Evolutionary conservation across 2,329 filamentous ascomycete species (phyloP), one percentile per base, ranked within the genome.

Genomic region (Xylaria sp.): DNA sequence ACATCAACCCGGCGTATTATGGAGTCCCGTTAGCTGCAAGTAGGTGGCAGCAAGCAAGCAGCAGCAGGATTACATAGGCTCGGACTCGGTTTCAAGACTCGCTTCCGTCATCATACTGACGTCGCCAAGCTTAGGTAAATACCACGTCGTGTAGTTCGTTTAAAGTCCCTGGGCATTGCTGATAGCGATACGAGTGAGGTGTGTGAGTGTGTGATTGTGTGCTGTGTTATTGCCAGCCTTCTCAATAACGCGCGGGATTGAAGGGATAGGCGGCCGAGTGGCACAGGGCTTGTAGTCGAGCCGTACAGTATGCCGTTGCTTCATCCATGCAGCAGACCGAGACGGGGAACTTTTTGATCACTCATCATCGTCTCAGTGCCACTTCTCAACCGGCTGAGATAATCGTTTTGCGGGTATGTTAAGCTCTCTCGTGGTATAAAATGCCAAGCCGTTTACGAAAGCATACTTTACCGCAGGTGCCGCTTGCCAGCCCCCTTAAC

Each of bases 11-110:
- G 66, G 64, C 66, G 25, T 44, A 66, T 54, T 66, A 66, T 69
- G 66, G 69, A 59, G 63, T 52, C 60, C 50, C 55, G 59, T 66
- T 63, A 57, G 69, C 65, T 65, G 56, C 62, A 65, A 58, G 54
- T 41, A 55, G 37, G 56, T 65, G 55, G 37, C 61, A 52, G 28
- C 28, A 28, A 25, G 23, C 23, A 25, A 25, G 23, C 23, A 25
- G 58, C 41, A 54, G 31, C 31, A 66, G 50, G n/a, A 34, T 34
- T 41, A 28, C 28, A 28, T 28, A 31, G 31, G 46, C 31, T 61
- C 44, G 41, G 15, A 7, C 10, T 41, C 46, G 15, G 25, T 23
- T 55, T 63, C 54, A 57, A 63, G 41, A 64, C 25, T 31, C 5
- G 55, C 61, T 65, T 55, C 37, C 63, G 41, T 65, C 68, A 68